Conservation (phyloP, 164 flowering plant genomes). For the Umbilicus rupestris region DNA sequence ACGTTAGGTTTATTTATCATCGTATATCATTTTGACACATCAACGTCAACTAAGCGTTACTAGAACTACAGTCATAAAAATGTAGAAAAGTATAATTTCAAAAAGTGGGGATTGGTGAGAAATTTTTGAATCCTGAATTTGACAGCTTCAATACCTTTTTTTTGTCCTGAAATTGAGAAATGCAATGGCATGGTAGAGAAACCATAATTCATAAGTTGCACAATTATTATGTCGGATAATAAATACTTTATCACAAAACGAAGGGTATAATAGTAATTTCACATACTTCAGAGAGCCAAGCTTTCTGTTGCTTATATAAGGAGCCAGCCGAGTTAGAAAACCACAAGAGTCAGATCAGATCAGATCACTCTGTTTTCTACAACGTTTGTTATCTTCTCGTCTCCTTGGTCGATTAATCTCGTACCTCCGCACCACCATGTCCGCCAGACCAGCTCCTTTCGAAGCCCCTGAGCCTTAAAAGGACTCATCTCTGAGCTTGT, state of each 20-base stretch:
- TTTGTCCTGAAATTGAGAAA: too few species aligned
- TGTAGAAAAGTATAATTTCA: too few species aligned
- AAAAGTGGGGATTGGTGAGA: too few species aligned
- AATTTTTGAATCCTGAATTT: too few species aligned
- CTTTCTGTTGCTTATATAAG: background rate
- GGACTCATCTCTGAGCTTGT: too few species aligned
- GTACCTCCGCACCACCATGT: background rate
- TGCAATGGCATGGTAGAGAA: background rate
- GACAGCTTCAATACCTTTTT: too few species aligned
- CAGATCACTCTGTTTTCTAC: slow-evolving; percentile 2
- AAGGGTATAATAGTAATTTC: background rate
- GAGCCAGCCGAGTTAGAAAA: background rate
- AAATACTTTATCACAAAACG: background rate
- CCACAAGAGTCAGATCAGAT: background rate
- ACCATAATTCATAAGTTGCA: background rate
- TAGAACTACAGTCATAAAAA: too few species aligned
- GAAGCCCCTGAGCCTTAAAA: too few species aligned
- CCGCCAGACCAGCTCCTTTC: background rate
- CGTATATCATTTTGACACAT: too few species aligned
- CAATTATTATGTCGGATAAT: background rate
- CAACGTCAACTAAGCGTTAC: too few species aligned
- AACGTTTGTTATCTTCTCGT: background rate
- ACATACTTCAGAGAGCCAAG: too few species aligned
- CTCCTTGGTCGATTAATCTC: background rate
- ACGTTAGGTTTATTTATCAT: too few species aligned